Evolutionary conservation across 345 rosid genomes (phyloP), one percentile per base, ranked within the genome.

Genomic region (Chamaenerion angustifolium): DNA sequence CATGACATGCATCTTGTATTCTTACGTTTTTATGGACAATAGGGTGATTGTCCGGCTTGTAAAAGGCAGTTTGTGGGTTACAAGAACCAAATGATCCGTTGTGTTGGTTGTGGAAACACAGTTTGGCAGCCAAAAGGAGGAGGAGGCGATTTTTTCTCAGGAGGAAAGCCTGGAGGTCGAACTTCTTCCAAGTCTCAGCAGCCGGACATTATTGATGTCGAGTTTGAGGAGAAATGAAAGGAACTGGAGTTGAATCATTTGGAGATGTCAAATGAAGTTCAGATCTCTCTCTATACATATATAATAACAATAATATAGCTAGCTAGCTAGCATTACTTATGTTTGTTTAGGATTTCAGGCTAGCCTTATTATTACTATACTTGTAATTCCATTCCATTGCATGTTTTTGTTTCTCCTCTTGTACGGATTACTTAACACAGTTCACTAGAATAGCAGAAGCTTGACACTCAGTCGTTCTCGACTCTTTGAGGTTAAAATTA

Each of bases 21-120:
- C 46, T 42, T 37, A 16, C 42, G 45, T 16, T 23, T 21, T 31
- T 7, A 13, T 35, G 13, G 51, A 17, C 16, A 11, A 46, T 68
- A 86, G 98, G 98, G 98, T 44, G 71, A 79, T 56, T 90, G 98
- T 64, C 95, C 95, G 10, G 94, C 92, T 16, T 90, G 98, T 71
- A 79, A 79, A 68, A 76, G 80, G 63, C 83, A 86, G 67, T 90
- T 90, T 63, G 66, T 76, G 54, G 98, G 98, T 23, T 76, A 73
- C 75, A 90, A 79, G 70, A 86, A 56, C 73, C 95, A 83, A 68
- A 56, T 70, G 40, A 72, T 90, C 52, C 84, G 79, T 1, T 90
- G 98, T 45, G 53, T 73, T 14, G 64, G 86, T 49, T 86, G 98
- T 45, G 78, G 98, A 55, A 90, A 90, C 79, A 86, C 64, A 21